Evolutionary conservation across 2,329 filamentous ascomycete species (phyloP), one percentile per base, ranked within the genome.

Genomic region (Westerdykella ornata): DNA sequence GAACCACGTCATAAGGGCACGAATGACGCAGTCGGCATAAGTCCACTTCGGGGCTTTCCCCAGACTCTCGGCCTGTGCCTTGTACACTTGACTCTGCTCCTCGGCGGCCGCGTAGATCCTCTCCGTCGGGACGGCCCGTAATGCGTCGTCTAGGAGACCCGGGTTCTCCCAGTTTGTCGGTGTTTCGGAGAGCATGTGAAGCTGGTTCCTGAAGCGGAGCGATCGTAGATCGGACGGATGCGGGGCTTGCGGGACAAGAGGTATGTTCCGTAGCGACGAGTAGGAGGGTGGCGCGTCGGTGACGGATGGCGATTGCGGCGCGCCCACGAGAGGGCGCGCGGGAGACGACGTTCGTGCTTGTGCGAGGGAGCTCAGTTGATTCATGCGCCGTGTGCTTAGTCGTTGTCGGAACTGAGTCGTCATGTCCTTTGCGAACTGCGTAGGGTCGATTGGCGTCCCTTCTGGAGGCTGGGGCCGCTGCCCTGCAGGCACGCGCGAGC

Each of bases 131-230:
- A 98, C 87, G 29, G 81, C 80, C 47, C 85, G 80, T 14, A 98
- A 72, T 4, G 90, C 92, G 65, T 97, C 90, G 62, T 98, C 92
- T 39, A 98, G 72, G 9, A 97, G 72, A 28, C 92, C 92, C 0
- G 92, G 90, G 66, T 98, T 97, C 68, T 98, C 92, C 71, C 94
- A 98, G 63, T 90, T 92, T 15, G 83, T 85, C 14, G 92, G 92
- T 35, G 88, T 95, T 44, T 85, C 76, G 13, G 90, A 95, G 15
- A 97, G 70, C 15, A 86, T 88, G 51, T 94, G 78, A 34, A 97
- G 76, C 46, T 94, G 77, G 67, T 84, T 94, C 47, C 68, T 67
- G 60, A 75, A 74, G 38, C 71, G 69, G 30, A 73, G 52, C 11
- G 70, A 72, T 40, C 70, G 69, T 37, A 63, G 57, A 49, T 75